Evolutionary conservation across 495 filamentous ascomycete genomes (phyloP), one percentile per base, ranked within the genome.

Genomic region (Cryomyces minteri): DNA sequence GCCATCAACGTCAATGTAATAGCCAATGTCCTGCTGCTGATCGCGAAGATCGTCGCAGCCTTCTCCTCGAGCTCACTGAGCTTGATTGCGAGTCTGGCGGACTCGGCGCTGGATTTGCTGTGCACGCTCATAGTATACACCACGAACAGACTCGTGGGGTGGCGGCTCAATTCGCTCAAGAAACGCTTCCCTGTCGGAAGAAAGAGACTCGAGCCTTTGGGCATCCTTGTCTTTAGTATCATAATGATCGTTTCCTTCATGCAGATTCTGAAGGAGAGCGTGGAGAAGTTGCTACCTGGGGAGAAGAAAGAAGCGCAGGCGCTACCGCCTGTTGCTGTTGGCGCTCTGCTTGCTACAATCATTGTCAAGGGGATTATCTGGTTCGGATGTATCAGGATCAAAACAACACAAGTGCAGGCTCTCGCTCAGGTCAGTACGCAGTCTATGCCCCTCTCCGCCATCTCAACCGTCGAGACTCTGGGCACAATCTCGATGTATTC

Each of bases 1-100:
- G 70, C 70, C 12, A 72, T 74, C 51, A 70, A 72, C 51, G 58
- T 62, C 46, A 71, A 71, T 39, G 61, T 70, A 28, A 43, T 67
- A 12, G 67, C 66, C 11, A 71, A 71, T 48, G 58, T 70, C 39
- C 42, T 67, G 10, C 54, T 71, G 10, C 60, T 70, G 2, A 46
- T 52, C 37, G 62, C 57, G 29, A 71, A 70, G 51, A 46, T 57
- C 18, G 39, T 62, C 18, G 65, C 66, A 5, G 55, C 60, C 11
- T 48, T 51, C 40, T 59, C 51, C 33, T 66, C 66, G 7, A 57
- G 54, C 28, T 69, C 67, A 3, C 63, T 71, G n/a, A 68, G 66
- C 4, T 58, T 71, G 31, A 59, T 68, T 31, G 67, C 67, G 3
- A 67, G 63, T 12, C 55, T 67, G 1, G 59, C 63, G 11, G 67